These are phyloP conservation scores for Russula dissimulans DNA, from an alignment of 768 basidiomycete species.

Conservation along the genomic window DNA sequence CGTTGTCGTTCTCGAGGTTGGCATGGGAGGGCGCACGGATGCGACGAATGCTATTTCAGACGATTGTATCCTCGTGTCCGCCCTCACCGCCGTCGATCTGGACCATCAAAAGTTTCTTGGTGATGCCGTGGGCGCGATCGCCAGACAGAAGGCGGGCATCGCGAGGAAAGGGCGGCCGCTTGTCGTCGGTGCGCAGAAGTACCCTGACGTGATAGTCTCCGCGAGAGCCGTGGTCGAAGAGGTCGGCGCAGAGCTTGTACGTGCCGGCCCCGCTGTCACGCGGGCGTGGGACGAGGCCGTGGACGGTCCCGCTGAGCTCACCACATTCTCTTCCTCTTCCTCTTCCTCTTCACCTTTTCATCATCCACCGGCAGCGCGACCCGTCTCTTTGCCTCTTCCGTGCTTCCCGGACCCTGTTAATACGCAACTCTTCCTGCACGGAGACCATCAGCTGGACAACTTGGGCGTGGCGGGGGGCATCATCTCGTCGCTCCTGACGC, in stretches of 20 bases:
- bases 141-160: constrained; percentile 78
- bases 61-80: constrained; percentile 61
- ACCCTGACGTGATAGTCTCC: constrained; percentile 38
- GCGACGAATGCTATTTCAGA: constrained; percentile 88
- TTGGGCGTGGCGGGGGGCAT: constrained; percentile 58
- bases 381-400: constrained; percentile 35
- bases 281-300: constrained; percentile 29
- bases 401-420: constrained; percentile 38
- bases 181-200: constrained; percentile 55
- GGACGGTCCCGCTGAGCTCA: constrained; percentile 28
- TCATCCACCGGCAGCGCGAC: constrained; percentile 31
- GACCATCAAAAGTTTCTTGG: constrained; percentile 94
- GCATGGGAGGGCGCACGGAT: constrained; percentile 88
- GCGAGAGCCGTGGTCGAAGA: constrained; percentile 36
- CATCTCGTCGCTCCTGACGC: constrained; percentile 46
- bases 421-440: constrained; percentile 56
- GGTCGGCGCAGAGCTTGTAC: constrained; percentile 32
- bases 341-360: constrained; percentile 21
- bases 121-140: constrained; percentile 59
- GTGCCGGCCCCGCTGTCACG: constrained; percentile 27
- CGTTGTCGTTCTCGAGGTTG: constrained; percentile 82
- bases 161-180: constrained; percentile 53
- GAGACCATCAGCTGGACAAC: constrained; percentile 81
- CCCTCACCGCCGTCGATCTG: constrained; percentile 77
- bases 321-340: constrained; percentile 22